Conservation (phyloP, 2,329 filamentous ascomycete genomes). For the Zasmidium cellare region DNA sequence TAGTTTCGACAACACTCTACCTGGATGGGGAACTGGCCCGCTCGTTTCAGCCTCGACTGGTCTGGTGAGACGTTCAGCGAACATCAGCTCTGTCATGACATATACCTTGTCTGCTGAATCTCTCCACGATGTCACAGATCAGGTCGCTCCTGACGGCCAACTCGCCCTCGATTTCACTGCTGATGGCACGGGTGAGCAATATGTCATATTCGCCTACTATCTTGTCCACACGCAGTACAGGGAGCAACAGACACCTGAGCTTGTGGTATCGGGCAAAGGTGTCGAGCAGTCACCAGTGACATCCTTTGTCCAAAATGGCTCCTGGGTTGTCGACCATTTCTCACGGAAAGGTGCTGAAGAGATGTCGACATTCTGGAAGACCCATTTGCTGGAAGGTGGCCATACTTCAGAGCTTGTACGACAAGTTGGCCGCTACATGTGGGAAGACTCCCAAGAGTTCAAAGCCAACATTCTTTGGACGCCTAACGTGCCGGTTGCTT, state of each 20-base stretch:
- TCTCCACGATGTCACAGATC: constrained; percentile 30
- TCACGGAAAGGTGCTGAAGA: constrained; percentile 27
- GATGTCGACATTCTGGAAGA: constrained; percentile 34
- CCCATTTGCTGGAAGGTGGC: constrained; percentile 30
- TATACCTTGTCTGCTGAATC: constrained; percentile 23
- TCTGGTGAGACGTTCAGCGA: constrained; percentile 10
- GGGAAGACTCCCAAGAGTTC: constrained; percentile 38
- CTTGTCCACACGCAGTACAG: constrained; percentile 29
- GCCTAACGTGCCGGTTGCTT: constrained; percentile 22
- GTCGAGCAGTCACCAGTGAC: constrained; percentile 22
- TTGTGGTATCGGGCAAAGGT: constrained; percentile 17
- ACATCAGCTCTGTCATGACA: constrained; percentile 16
- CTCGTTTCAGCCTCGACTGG: constrained; percentile 23
- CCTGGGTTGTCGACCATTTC: constrained; percentile 37
- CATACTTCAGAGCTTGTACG: constrained; percentile 17
- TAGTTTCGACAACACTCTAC: constrained; percentile 32
- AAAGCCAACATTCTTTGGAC: constrained; percentile 28
- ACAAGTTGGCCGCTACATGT: constrained; percentile 34
- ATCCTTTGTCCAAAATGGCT: constrained; percentile 34
- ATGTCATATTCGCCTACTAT: constrained; percentile 34
- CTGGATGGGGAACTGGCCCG: constrained; percentile 40
- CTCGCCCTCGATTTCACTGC: constrained; percentile 24
- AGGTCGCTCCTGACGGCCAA: constrained; percentile 24
- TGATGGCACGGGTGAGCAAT: constrained; percentile 19
- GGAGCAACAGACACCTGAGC: constrained; percentile 31